Base-by-base conservation (phyloP, 164 flowering plant species). In the Vitis rotundifolia region DNA sequence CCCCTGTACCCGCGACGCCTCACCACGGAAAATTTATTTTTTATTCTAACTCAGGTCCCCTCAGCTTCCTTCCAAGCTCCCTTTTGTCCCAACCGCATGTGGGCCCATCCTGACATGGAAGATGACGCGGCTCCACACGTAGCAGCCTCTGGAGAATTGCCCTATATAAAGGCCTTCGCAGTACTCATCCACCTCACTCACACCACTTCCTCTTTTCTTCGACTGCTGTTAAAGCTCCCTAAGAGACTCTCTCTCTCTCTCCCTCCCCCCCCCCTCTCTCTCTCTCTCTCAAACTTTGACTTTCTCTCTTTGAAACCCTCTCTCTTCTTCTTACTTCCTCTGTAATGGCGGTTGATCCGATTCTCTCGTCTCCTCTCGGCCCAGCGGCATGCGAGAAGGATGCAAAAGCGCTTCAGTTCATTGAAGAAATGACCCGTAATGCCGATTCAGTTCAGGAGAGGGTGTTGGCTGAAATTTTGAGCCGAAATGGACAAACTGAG, bases 311-410 rank as follows among this genome's bases (percentile, higher is more conserved):
- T 22, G 26, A 22, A 22, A 22, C 26, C 8, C 12, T 59, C 15
- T 22, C 26, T 58, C 53, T 49, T 1, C 16, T 49, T 12, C 44
- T 16, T 56, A 1, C 18, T 61, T 29, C 55, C 53, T 6, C 3
- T 26, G 13, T 7, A 63, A 82, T 83, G 86, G 86, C 82, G 0
- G 82, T 83, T 10, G 82, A 79, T 26, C 73, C 80, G 7, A 19
- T 70, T 6, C 53, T 78, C 5, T 63, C 80, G 8, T 80, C 84
- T 1, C 80, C 79, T 9, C 64, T 83, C 1, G 86, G 84, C 11
- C 84, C 84, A 0, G 80, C 86, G 66, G 82, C 84, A 0, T 78
- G 81, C 76, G 85, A 81, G 65, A 82, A 78, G 18, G 84, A 84
- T 59, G 81, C 80, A 2, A 82, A 84, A 55, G 82, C 87, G 8